Conservation (phyloP, 2,329 filamentous ascomycete species). For the Podosphaera leucotricha region DNA sequence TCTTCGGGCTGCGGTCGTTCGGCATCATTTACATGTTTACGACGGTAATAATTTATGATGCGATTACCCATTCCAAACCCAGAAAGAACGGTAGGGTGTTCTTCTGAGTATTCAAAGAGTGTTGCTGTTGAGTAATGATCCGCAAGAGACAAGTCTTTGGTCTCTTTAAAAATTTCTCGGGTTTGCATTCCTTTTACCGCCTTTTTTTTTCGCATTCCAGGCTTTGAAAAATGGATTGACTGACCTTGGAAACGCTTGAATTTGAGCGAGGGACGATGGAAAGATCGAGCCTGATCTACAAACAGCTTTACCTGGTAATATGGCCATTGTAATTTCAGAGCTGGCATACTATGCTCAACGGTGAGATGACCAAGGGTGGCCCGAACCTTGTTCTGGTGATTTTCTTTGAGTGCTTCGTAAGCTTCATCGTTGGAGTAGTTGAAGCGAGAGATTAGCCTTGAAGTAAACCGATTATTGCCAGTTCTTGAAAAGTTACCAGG, state of each 20-base stretch:
- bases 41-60: constrained; percentile 88
- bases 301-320: constrained; percentile 80
- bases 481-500: constrained; percentile 31
- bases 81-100: constrained; percentile 72
- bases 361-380: constrained; percentile 75
- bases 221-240: constrained; percentile 48
- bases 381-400: constrained; percentile 86
- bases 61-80: constrained; percentile 96
- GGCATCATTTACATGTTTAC: constrained; percentile 41
- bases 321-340: constrained; percentile 75
- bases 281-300: constrained; percentile 49
- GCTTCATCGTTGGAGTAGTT: constrained; percentile 93
- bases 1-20: constrained; percentile 21
- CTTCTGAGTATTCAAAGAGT: constrained; percentile 87
- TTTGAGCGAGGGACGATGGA: constrained; percentile 58
- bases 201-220: constrained; percentile 56
- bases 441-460: constrained; percentile 58
- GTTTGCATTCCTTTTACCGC: constrained; percentile 57
- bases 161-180: constrained; percentile 54
- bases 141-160: constrained; percentile 61
- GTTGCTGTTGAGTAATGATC: constrained; percentile 66
- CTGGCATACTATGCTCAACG: constrained; percentile 88
- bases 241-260: constrained; percentile 45
- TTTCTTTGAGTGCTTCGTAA: constrained; percentile 88
- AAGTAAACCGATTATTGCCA: constrained; percentile 44